Percentiles rank a stretch among this genome's conserved stretches.
phyloP scores from a whole-genome alignment of 2,329 filamentous ascomycete genomes.

The Botrytis tulipae region DNA sequence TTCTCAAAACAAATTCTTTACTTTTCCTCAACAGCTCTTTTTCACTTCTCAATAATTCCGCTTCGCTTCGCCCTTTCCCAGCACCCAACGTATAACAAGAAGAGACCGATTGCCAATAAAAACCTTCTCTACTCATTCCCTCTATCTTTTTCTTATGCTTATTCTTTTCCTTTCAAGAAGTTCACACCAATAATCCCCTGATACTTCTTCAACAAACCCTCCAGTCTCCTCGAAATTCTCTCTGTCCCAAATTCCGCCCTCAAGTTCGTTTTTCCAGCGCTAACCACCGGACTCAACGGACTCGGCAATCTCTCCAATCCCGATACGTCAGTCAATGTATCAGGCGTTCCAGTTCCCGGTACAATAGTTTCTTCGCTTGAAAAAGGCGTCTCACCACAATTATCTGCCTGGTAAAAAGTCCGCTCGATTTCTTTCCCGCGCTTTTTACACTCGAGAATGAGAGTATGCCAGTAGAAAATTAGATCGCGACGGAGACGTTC shows the following conservation, averaged over 20 bases:
- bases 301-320: not conserved
- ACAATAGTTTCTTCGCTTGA: slow-evolving; percentile 16
- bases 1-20: slow-evolving; percentile 5
- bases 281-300: not conserved
- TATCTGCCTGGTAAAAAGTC: not conserved
- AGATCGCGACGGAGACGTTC: slow-evolving; percentile 11
- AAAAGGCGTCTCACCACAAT: slow-evolving; percentile 12
- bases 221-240: not conserved
- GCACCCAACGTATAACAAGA: slow-evolving; percentile 7
- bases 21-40: slow-evolving; percentile 9
- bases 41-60: slow-evolving; percentile 6
- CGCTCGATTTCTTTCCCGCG: not conserved
- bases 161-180: not conserved
- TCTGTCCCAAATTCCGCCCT: not conserved
- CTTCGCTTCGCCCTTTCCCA: not conserved
- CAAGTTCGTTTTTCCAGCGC: not conserved
- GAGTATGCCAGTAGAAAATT: slow-evolving; percentile 9
- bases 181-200: not conserved
- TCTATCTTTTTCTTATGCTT: not conserved
- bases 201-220: not conserved
- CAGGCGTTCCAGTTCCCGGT: not conserved
- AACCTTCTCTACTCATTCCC: slow-evolving; percentile 11
- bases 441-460: slow-evolving; percentile 3
- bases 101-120: slow-evolving; percentile 11
- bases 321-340: not conserved